Conservation (phyloP, 2,329 filamentous ascomycete genomes). For the Calonectria hawksworthii region DNA sequence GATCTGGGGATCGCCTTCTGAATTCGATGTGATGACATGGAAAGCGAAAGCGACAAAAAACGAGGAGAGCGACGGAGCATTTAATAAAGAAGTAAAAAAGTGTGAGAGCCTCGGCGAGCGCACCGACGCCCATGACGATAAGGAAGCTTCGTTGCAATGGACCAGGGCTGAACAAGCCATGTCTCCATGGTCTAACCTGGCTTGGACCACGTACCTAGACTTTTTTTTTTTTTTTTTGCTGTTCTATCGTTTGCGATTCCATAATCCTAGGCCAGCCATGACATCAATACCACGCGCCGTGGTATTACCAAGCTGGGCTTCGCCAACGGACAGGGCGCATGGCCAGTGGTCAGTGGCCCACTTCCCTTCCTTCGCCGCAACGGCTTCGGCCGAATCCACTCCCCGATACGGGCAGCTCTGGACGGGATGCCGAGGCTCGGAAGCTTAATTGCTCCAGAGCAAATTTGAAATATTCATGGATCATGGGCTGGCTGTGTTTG, state of each 20-base stretch:
- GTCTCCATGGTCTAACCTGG: background rate
- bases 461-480: background rate
- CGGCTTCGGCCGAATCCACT: constrained; percentile 21
- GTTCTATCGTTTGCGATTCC: background rate
- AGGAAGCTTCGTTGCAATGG: background rate
- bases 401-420: background rate
- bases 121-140: constrained; percentile 18
- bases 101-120: constrained; percentile 16
- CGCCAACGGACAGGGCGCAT: background rate
- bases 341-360: background rate
- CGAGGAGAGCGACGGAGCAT: background rate
- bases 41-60: background rate
- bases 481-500: background rate
- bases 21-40: background rate
- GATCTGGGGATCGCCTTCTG: background rate
- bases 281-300: constrained; percentile 19
- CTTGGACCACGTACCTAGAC: background rate
- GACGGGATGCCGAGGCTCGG: constrained; percentile 16
- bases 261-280: background rate
- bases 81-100: constrained; percentile 16
- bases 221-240: background rate
- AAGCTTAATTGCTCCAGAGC: constrained; percentile 16
- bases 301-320: constrained; percentile 4
- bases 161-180: background rate
- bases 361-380: background rate